phyloP scores from a whole-genome alignment of 257 asterid genomes.

The Capsicum chinense region DNA sequence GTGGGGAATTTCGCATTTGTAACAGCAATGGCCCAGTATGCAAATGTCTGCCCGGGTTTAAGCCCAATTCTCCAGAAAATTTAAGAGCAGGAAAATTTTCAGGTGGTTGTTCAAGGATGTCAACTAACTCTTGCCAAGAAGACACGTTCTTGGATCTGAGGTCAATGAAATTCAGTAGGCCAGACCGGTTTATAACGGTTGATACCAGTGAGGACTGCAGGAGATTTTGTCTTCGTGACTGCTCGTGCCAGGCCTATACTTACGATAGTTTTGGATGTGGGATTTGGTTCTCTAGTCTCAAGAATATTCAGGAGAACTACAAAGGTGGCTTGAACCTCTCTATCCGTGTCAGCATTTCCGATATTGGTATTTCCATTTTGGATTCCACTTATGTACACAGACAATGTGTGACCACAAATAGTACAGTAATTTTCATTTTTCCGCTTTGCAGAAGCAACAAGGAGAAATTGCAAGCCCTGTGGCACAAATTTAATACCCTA shows the following conservation, averaged over 20 bases:
- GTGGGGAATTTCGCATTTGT: conserved; percentile 48
- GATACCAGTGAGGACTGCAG: conserved; percentile 28
- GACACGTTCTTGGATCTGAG: conserved; percentile 27
- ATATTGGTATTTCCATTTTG: conserved; percentile 34
- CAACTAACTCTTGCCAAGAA: conserved; percentile 20
- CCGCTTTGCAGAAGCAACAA: conserved; percentile 25
- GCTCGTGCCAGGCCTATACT: conserved; percentile 43
- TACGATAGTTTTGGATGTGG: conserved; percentile 6
- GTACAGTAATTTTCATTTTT: neutral
- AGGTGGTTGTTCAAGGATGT: conserved; percentile 33
- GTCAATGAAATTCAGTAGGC: neutral
- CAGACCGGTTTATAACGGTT: neutral
- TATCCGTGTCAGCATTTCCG: conserved; percentile 32
- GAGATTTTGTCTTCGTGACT: conserved; percentile 32
- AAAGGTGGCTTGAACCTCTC: conserved; percentile 19
- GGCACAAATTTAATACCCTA: conserved; percentile 31
- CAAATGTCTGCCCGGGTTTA: conserved; percentile 44
- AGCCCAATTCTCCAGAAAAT: neutral
- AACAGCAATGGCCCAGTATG: conserved; percentile 22
- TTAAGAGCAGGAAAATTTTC: conserved; percentile 22
- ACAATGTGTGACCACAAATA: conserved; percentile 28
- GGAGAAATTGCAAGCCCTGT: conserved; percentile 35
- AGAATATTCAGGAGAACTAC: conserved; percentile 34
- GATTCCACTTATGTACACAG: conserved; percentile 13
- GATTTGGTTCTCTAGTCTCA: conserved; percentile 36